phyloP scores from a whole-genome alignment of 1,139 yeast genomes.

The Pneumocystis murina region DNA sequence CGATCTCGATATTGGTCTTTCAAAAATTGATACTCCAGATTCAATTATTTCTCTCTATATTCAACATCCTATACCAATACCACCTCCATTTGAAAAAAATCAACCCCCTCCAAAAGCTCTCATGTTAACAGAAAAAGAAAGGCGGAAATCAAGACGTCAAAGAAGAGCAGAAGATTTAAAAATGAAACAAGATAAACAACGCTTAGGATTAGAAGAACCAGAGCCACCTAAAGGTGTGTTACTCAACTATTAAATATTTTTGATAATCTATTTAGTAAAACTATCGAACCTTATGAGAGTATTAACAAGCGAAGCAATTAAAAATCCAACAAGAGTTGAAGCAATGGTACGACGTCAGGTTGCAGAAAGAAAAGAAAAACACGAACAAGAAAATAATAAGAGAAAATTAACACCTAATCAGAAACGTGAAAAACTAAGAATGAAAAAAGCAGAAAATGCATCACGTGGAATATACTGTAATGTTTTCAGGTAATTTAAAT shows the following conservation, averaged over 20 bases:
- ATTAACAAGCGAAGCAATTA: slow-evolving; percentile 69
- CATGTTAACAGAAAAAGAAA: slow-evolving; percentile 50
- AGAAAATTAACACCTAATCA: slow-evolving; percentile 51
- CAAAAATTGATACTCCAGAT: slow-evolving; percentile 26
- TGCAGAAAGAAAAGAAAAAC: slow-evolving; percentile 44
- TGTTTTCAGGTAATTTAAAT: slow-evolving; percentile 31
- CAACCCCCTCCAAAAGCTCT: slow-evolving; percentile 35
- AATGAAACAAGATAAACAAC: slow-evolving; percentile 62
- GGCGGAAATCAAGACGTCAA: slow-evolving; percentile 57
- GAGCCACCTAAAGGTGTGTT: slow-evolving; percentile 55
- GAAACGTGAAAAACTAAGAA: slow-evolving; percentile 31
- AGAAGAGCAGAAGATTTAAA: slow-evolving; percentile 49
- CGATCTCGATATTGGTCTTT: slow-evolving; percentile 18
- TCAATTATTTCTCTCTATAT: slow-evolving; percentile 47
- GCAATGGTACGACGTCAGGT: slow-evolving; percentile 54
- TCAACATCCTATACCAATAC: slow-evolving; percentile 65
- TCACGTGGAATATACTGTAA: slow-evolving; percentile 43
- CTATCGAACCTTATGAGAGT: slow-evolving; percentile 73
- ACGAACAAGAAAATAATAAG: slow-evolving; percentile 44
- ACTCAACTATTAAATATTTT: background rate
- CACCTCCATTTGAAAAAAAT: slow-evolving; percentile 39
- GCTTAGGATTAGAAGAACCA: slow-evolving; percentile 69
- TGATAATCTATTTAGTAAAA: slow-evolving; percentile 31
- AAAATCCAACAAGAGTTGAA: slow-evolving; percentile 83
- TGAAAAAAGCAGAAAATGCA: slow-evolving; percentile 35